Percentiles rank a stretch among this genome's conserved stretches.
phyloP scores from a whole-genome alignment of 192 early-diverging fungal species.

The Piromyces finnis region DNA sequence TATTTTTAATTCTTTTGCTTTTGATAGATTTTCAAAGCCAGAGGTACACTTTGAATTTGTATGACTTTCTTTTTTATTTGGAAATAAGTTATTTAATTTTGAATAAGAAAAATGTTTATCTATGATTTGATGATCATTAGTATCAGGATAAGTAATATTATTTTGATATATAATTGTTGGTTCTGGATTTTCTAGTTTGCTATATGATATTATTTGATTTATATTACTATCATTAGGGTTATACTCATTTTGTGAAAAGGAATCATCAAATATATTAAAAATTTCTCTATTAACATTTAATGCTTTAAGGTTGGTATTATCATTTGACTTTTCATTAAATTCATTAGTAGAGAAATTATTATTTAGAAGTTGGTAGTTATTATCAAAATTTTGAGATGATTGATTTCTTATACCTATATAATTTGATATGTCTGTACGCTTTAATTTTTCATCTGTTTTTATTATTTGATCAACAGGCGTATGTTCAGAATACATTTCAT shows the following conservation, averaged over 20 bases:
- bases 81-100: too few relatives aligned
- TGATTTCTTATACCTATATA: neutral
- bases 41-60: too few relatives aligned
- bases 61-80: too few relatives aligned
- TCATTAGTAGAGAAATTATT: too few relatives aligned
- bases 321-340: too few relatives aligned
- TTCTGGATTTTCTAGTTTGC: neutral
- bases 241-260: too few relatives aligned
- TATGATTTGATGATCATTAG: too few relatives aligned
- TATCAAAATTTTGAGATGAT: neutral
- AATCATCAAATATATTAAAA: neutral
- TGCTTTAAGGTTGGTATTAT: too few relatives aligned
- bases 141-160: neutral
- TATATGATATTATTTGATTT: too few relatives aligned
- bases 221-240: neutral
- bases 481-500: neutral
- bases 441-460: neutral
- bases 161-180: neutral
- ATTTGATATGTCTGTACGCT: neutral
- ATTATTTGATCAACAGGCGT: neutral
- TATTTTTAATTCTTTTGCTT: neutral
- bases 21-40: too few relatives aligned
- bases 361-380: too few relatives aligned
- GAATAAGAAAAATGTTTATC: too few relatives aligned
- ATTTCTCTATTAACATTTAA: neutral